Evolutionary conservation across 257 asterid species (phyloP), one percentile per base, ranked within the genome.

Genomic region (Apocynum venetum): DNA sequence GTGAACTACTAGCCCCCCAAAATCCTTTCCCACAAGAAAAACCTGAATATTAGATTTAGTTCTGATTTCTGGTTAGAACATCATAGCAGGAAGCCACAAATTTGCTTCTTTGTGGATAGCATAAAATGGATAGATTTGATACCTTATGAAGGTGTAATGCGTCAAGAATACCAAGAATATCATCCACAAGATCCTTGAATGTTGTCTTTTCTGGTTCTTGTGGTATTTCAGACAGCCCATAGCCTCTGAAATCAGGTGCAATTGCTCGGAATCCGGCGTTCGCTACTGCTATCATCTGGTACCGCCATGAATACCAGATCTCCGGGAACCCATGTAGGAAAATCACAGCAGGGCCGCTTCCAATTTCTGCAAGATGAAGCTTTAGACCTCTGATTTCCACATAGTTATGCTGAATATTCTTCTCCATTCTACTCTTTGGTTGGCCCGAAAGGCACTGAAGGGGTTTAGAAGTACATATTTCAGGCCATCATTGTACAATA

Each of bases 271-370:
- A 88, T 5, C 92, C 96, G 1, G 91, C 85, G 19, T 73, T 38
- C 25, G 91, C 84, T 46, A 68, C 87, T 73, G 89, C 90, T 74
- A 85, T 46, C 92, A 90, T 89, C 80, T 90, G 93, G 82, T 90
- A 87, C 69, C 93, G 86, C 96, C 93, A 90, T 51, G 96, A 89
- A 79, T 89, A 89, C 92, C 92, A 89, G 72, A 87, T 86, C 41
- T 91, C 93, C 0, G 91, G 93, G 67, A 91, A 91, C 15, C 92
- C 96, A 79, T 89, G 92, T 1, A 91, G 20, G 86, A 91, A 88
- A 19, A 89, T 63, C 64, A 89, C 92, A 73, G 84, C 81, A 74
- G 92, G 88, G 5, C 64, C 83, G 36, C 78, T 48, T 31, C 88
- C 90, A 65, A 80, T 83, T 1, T 90, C 91, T 52, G 93, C 95